Conservation (phyloP, 306 rosid genomes). For the Astragalus glycyphyllos region DNA sequence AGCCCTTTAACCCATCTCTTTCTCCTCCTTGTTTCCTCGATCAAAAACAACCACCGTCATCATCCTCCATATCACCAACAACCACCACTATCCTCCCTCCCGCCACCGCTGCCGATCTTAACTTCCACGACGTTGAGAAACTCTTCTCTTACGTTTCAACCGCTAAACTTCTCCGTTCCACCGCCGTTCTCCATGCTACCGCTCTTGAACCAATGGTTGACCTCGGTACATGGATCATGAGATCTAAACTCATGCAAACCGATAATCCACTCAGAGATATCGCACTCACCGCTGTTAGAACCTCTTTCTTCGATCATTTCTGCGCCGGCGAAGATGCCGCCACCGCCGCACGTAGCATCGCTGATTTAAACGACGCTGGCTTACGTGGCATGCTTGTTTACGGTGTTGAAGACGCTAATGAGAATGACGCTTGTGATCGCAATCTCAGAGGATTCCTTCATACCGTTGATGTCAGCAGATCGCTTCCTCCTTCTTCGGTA, state of each 20-base stretch:
- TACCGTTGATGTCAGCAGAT: constrained; percentile 61
- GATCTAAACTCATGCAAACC: constrained; percentile 63
- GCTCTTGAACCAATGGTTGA: constrained; percentile 80
- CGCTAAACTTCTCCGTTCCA: constrained; percentile 54
- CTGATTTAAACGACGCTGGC: constrained; percentile 54
- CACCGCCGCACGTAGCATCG: constrained; percentile 53
- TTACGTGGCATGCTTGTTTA: constrained; percentile 83
- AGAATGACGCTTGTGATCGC: constrained; percentile 66
- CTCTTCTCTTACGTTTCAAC: constrained; percentile 65
- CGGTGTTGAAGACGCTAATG: constrained; percentile 72
- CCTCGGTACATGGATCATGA: constrained; percentile 76
- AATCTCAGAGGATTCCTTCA: constrained; percentile 63
- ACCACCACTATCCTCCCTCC: background rate
- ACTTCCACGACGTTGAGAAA: constrained; percentile 50
- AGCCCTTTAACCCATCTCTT: constrained; percentile 52
- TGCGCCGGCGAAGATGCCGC: constrained; percentile 82
- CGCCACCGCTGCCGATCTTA: constrained; percentile 9
- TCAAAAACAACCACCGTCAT: constrained; percentile 34
- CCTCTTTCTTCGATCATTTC: constrained; percentile 65
- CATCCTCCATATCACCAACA: background rate
- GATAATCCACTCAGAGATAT: constrained; percentile 18
- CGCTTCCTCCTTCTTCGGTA: constrained; percentile 83
- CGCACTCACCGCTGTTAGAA: constrained; percentile 40
- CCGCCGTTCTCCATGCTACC: constrained; percentile 74
- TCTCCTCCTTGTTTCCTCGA: constrained; percentile 41